phyloP scores from a whole-genome alignment of 345 rosid genomes.

The Ricinus communis region DNA sequence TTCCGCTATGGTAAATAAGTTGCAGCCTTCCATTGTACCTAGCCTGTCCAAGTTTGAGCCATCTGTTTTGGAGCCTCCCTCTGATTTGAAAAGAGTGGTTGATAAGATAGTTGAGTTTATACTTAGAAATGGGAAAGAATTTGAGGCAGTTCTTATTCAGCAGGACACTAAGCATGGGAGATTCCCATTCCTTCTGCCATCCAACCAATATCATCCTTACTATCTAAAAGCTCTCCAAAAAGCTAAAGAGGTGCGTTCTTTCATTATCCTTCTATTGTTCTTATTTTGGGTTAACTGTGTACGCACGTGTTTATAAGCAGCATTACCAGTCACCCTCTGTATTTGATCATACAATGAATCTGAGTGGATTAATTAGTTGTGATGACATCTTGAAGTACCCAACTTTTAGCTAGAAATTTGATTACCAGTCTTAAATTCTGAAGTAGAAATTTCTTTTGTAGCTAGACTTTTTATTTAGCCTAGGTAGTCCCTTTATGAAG shows the following conservation, averaged over 20 bases:
- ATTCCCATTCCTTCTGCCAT: constrained; percentile 79
- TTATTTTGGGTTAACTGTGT: neutral
- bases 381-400: neutral
- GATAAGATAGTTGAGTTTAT: constrained; percentile 95
- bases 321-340: neutral
- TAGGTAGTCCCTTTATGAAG: neutral
- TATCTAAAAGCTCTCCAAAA: constrained; percentile 63
- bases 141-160: constrained; percentile 78
- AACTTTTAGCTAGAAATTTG: neutral
- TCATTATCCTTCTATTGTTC: constrained; percentile 1
- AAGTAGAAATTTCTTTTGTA: neutral
- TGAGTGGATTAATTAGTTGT: neutral
- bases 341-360: neutral
- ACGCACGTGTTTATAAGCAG: neutral
- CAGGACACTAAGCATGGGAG: constrained; percentile 81
- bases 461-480: neutral
- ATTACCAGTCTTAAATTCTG: neutral
- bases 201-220: constrained; percentile 64
- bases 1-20: constrained; percentile 35
- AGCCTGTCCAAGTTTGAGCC: constrained; percentile 42
- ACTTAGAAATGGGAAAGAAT: constrained; percentile 72
- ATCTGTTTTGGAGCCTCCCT: constrained; percentile 74
- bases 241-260: constrained; percentile 64
- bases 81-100: constrained; percentile 76
- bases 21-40: constrained; percentile 35